phyloP scores from a whole-genome alignment of 805 yeast species.

The Lipomyces chichibuensis region DNA sequence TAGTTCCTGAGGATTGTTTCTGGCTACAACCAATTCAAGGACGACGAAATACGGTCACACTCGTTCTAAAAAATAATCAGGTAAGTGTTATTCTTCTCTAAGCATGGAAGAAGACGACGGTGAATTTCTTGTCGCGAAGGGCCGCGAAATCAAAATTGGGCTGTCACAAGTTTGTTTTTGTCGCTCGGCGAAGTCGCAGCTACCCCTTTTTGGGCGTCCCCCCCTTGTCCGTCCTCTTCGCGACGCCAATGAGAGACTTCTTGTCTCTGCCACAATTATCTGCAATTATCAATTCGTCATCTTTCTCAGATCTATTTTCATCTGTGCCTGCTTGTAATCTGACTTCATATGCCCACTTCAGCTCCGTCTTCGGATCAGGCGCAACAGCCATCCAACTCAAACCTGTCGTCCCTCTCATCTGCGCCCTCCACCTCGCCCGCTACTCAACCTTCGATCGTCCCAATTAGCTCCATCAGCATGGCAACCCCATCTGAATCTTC shows the following conservation, averaged over 20 bases:
- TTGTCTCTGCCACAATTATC: neutral
- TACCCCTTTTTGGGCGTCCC: neutral
- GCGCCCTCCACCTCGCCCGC: conserved; percentile 1
- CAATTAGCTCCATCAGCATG: conserved; percentile 4
- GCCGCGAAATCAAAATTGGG: neutral
- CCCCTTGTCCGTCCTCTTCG: neutral
- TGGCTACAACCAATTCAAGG: no score
- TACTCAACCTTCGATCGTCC: conserved; percentile 5
- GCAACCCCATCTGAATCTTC: conserved; percentile 4
- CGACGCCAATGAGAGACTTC: neutral
- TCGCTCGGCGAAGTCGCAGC: neutral
- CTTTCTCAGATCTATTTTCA: neutral
- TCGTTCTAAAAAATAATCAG: neutral
- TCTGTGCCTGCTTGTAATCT: conserved; percentile 1
- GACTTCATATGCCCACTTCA: neutral
- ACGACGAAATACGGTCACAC: neutral
- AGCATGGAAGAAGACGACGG: neutral
- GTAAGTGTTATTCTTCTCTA: neutral
- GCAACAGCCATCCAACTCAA: conserved; percentile 9
- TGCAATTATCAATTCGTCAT: neutral
- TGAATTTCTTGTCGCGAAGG: neutral
- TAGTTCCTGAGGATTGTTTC: no score
- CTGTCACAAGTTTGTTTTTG: neutral
- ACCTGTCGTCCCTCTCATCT: conserved; percentile 7
- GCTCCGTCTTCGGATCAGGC: neutral